Base-by-base conservation (phyloP, 768 basidiomycete genomes). In the Boletus rex-veris region DNA sequence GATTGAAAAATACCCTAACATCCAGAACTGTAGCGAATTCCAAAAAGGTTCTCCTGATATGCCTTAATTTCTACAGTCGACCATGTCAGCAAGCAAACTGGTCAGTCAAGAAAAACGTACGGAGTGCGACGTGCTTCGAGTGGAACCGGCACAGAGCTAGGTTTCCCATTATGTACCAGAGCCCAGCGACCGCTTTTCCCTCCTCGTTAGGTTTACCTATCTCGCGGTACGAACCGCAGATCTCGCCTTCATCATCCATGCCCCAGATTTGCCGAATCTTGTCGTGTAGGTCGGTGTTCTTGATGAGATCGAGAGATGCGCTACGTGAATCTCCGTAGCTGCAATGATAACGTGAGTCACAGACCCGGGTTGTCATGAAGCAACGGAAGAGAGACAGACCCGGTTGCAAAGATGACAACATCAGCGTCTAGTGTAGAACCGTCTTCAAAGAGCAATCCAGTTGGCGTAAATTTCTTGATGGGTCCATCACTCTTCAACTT, bases 91-190 rank as follows among this genome's bases (percentile, higher is more conserved):
- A 11, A 42, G 19, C 5, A 15, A 11, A 8, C 28, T 3, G 11
- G 28, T 39, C 15, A 37, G 21, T 53, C 24, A 14, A 30, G 28
- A 12, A 33, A 19, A 58, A 36, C 84, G 63, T 62, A 87, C 84
- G 84, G 44, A 86, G 72, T 0, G 83, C 85, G 36, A 87, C 47
- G 59, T 83, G 83, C 53, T 80, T 85, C 6, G 86, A 87, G 66
- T 85, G 77, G 76, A 86, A 87, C 0, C 86, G 75, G 53, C 79
- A 80, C 57, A 82, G 57, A 0, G 82, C 81, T 9, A 88, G 65
- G 61, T 85, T 85, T 12, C 86, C 85, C 68, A 83, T 74, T 75
- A 82, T 80, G 55, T 69, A 76, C 82, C 84, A 87, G 37, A 84
- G 53, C 15, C 68, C 70, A 39, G 56, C 56, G 9, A 65, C 30